phyloP scores from a whole-genome alignment of 1,284 basidiomycete genomes.

The Trichosporon asahii region DNA sequence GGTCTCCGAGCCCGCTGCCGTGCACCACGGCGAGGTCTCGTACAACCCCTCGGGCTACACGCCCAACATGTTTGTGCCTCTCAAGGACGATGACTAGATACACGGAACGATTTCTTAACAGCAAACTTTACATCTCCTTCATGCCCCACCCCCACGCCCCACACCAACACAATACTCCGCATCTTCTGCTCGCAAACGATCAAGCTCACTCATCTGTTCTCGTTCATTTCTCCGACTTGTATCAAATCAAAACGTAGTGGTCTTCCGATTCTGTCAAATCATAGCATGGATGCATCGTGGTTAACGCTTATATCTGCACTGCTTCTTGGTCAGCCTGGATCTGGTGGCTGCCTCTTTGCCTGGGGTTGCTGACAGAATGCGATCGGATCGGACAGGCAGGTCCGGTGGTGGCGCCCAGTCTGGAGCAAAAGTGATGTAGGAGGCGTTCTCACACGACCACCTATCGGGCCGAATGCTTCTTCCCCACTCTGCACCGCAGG shows the following conservation, averaged over 20 bases:
- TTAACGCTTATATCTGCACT: neutral
- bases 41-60: constrained; percentile 6
- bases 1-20: neutral
- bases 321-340: neutral
- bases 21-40: neutral
- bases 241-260: neutral
- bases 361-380: neutral
- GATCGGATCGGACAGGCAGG: neutral
- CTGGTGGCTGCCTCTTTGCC: neutral
- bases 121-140: neutral
- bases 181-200: neutral
- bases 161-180: neutral
- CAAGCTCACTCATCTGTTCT: constrained; percentile 2
- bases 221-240: neutral
- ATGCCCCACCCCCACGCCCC: neutral
- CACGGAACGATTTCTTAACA: neutral
- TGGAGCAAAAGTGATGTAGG: neutral
- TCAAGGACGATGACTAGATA: neutral
- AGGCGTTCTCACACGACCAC: neutral
- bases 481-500: neutral
- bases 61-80: constrained; percentile 10
- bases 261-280: constrained; percentile 1
- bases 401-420: neutral
- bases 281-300: neutral
- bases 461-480: too few species aligned